phyloP scores from a whole-genome alignment of 2,329 filamentous ascomycete genomes.

The Phaeosphaeria sp. region DNA sequence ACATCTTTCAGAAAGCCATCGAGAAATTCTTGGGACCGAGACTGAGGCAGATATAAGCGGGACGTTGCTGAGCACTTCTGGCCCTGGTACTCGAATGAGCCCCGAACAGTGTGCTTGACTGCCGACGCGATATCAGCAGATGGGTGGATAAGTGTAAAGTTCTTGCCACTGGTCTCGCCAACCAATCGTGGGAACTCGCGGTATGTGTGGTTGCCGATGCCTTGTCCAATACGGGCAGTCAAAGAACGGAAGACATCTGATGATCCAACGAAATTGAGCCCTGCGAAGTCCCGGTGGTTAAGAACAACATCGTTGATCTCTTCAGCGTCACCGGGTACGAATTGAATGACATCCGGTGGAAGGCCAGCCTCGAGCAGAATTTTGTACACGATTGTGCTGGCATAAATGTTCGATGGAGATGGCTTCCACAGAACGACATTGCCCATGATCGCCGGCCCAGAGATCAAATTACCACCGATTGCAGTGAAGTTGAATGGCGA shows the following conservation, averaged over 20 bases:
- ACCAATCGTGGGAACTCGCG: constrained; percentile 83
- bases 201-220: constrained; percentile 80
- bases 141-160: constrained; percentile 82
- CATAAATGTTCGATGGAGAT: constrained; percentile 80
- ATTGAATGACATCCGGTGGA: constrained; percentile 86
- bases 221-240: constrained; percentile 81
- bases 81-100: constrained; percentile 86
- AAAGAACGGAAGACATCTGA: constrained; percentile 87
- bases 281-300: constrained; percentile 77
- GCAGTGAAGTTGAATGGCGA: constrained; percentile 97
- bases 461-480: constrained; percentile 84
- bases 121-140: constrained; percentile 79
- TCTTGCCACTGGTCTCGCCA: constrained; percentile 89
- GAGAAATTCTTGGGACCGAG: constrained; percentile 73
- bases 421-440: constrained; percentile 98
- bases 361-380: constrained; percentile 92
- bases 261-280: constrained; percentile 92
- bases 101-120: constrained; percentile 78
- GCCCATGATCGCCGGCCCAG: constrained; percentile 82
- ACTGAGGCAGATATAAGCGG: constrained; percentile 76
- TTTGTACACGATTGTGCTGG: constrained; percentile 85
- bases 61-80: constrained; percentile 89
- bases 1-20: constrained; percentile 69
- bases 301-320: constrained; percentile 80
- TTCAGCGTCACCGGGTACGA: constrained; percentile 84